These are phyloP conservation scores for Paramecium sonneborni DNA, from an alignment of 73 alveolate species.

Conservation along the genomic window DNA sequence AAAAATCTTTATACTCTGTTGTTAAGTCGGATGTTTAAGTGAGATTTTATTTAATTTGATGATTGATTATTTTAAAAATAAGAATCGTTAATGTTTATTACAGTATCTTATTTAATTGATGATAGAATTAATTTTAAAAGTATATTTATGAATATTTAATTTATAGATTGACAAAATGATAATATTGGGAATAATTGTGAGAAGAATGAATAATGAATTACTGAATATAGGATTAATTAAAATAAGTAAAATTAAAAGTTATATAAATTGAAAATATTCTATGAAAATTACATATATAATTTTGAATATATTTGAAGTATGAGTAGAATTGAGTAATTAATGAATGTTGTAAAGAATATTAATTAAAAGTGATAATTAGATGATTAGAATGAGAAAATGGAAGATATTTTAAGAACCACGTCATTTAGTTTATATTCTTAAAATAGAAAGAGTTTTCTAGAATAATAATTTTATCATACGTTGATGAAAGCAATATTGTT, in stretches of 20 bases:
- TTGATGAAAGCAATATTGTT: slow-evolving; percentile 18
- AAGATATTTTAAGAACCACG: not conserved
- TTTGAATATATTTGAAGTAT: not conserved
- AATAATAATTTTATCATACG: slow-evolving; percentile 1
- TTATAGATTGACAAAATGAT: not conserved
- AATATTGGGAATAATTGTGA: not conserved
- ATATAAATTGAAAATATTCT: not conserved
- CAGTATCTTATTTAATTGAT: not conserved
- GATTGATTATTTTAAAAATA: not conserved
- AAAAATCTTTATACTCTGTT: not conserved
- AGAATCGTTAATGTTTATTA: not conserved
- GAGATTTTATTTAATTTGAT: not conserved
- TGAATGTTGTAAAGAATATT: not conserved
- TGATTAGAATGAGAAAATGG: not conserved
- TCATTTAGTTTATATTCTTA: not conserved
- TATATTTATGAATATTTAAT: too few species aligned
- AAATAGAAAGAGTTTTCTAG: not conserved
- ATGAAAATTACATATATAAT: not conserved
- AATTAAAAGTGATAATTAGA: not conserved
- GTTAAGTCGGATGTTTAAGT: not conserved
- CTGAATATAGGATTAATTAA: not conserved
- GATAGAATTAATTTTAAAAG: not conserved
- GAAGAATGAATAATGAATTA: too few species aligned
- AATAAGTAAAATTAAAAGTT: not conserved
- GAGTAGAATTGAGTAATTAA: not conserved